Evolutionary conservation across 1,139 yeast species (phyloP).

Genomic region (Eremothecium sinecaudum): DNA sequence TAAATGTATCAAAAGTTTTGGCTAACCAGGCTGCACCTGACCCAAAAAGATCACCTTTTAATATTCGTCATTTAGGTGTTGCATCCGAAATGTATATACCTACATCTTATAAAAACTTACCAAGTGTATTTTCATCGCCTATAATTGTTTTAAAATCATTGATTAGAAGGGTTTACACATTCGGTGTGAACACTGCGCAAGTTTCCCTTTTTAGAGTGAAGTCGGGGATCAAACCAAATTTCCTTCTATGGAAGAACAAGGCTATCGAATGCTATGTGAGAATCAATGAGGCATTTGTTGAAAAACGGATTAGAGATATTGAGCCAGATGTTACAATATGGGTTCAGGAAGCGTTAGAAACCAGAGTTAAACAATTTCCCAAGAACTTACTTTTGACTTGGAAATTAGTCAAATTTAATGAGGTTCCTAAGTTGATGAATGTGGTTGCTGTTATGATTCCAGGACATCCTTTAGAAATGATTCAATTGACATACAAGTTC

Average conservation of each 20-base stretch:
- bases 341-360: slow-evolving; percentile 49
- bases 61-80: slow-evolving; percentile 38
- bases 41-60: slow-evolving; percentile 25
- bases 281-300: slow-evolving; percentile 61
- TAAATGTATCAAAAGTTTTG: too few relatives aligned
- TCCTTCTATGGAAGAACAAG: slow-evolving; percentile 61
- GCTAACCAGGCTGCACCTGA: too few relatives aligned
- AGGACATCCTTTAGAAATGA: slow-evolving; percentile 48
- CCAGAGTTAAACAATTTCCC: slow-evolving; percentile 50
- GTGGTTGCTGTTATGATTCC: slow-evolving; percentile 63
- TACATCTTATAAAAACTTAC: slow-evolving; percentile 38
- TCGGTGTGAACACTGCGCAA: slow-evolving; percentile 55
- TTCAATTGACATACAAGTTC: slow-evolving; percentile 71
- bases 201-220: slow-evolving; percentile 56
- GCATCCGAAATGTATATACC: slow-evolving; percentile 43
- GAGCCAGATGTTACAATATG: slow-evolving; percentile 45
- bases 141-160: slow-evolving; percentile 34
- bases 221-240: slow-evolving; percentile 55
- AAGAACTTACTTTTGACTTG: slow-evolving; percentile 52
- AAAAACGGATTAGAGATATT: slow-evolving; percentile 37
- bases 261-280: slow-evolving; percentile 59
- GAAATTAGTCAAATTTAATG: slow-evolving; percentile 64
- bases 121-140: slow-evolving; percentile 38
- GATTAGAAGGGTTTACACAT: slow-evolving; percentile 42
- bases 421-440: slow-evolving; percentile 61